Conservation (phyloP, 495 filamentous ascomycete species). For the Daldinia concentrica region DNA sequence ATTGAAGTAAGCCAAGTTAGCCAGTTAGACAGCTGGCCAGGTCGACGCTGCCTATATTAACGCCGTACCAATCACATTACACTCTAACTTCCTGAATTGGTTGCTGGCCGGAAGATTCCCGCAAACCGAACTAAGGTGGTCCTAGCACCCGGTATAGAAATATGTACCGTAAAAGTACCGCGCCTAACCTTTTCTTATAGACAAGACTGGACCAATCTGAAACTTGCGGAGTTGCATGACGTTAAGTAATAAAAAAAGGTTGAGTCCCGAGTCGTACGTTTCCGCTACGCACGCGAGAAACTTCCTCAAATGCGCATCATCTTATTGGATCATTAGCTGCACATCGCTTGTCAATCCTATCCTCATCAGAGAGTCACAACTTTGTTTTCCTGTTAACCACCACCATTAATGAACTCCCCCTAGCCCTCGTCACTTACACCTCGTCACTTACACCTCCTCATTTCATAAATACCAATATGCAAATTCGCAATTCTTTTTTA, state of each 20-base stretch:
- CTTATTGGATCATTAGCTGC: constrained; percentile 27
- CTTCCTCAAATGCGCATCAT: constrained; percentile 41
- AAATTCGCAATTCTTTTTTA: not conserved
- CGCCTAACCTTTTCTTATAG: not conserved
- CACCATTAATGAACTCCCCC: too few relatives aligned
- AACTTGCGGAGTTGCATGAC: constrained; percentile 42
- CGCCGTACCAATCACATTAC: constrained; percentile 27
- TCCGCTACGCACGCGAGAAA: constrained; percentile 43
- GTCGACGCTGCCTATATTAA: constrained; percentile 6
- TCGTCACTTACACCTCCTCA: constrained; percentile 1
- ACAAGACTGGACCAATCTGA: constrained; percentile 32
- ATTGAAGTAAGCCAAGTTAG: not conserved
- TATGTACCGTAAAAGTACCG: constrained; percentile 14
- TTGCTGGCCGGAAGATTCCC: constrained; percentile 43
- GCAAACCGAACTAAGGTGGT: constrained; percentile 30
- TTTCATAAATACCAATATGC: not conserved
- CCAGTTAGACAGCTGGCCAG: constrained; percentile 4
- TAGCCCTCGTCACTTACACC: too few relatives aligned
- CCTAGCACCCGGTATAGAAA: constrained; percentile 7
- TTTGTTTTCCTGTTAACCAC: constrained; percentile 1
- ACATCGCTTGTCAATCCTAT: constrained; percentile 17
- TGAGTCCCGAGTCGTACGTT: constrained; percentile 41
- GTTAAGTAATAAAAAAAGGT: constrained; percentile 37
- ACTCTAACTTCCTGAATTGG: constrained; percentile 33
- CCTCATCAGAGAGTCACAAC: constrained; percentile 27